Conservation (phyloP, 2,329 filamentous ascomycete genomes). For the Colletotrichum sidae region DNA sequence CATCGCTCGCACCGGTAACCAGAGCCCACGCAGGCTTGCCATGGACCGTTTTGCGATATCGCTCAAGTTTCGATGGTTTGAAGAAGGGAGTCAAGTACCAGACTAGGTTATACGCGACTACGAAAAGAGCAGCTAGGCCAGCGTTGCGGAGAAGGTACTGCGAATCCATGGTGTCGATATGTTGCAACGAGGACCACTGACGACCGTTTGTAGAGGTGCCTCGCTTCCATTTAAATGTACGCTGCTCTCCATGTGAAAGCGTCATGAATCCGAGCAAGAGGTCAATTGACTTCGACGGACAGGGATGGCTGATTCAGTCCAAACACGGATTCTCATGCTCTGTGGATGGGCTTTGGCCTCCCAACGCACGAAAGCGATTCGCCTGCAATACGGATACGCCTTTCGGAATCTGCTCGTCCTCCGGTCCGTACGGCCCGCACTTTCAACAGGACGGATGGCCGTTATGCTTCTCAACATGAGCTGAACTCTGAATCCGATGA, state of each 20-base stretch:
- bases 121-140: slow-evolving; percentile 19
- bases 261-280: slow-evolving; percentile 14
- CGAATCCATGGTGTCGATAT: slow-evolving; percentile 10
- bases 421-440: slow-evolving; percentile 10
- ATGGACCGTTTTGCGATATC: slow-evolving; percentile 40
- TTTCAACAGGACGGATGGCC: neutral
- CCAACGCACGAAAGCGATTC: slow-evolving; percentile 10
- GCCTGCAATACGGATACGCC: slow-evolving; percentile 29
- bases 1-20: slow-evolving; percentile 65
- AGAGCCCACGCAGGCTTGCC: slow-evolving; percentile 54
- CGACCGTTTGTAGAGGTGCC: no score
- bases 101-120: slow-evolving; percentile 12
- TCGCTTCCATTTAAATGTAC: no score
- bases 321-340: slow-evolving; percentile 29
- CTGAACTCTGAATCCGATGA: slow-evolving; percentile 17
- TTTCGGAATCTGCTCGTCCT: slow-evolving; percentile 1
- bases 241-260: slow-evolving; percentile 2
- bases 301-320: slow-evolving; percentile 26
- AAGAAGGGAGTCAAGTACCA: slow-evolving; percentile 31
- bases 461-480: neutral
- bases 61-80: slow-evolving; percentile 32
- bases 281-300: slow-evolving; percentile 14
- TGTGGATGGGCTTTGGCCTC: neutral
- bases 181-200: neutral
- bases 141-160: slow-evolving; percentile 1